phyloP scores from a whole-genome alignment of 2,329 filamentous ascomycete genomes.

The Pochonia chlamydosporia region DNA sequence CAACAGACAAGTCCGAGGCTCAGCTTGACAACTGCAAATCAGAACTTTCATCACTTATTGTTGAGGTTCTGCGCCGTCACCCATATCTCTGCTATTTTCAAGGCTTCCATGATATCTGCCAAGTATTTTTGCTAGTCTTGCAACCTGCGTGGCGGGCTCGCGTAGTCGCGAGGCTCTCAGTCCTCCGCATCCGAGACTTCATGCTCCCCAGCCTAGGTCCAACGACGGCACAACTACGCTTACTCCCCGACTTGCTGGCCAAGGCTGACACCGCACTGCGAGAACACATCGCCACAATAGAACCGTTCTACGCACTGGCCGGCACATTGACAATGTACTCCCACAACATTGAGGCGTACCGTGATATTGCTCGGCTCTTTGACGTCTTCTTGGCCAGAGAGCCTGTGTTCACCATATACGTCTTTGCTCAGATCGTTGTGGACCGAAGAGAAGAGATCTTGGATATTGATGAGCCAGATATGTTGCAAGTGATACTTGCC shows the following conservation, averaged over 20 bases:
- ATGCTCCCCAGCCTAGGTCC: conserved; percentile 87
- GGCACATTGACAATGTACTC: conserved; percentile 94
- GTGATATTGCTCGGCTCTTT: conserved; percentile 83
- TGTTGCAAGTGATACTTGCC: conserved; percentile 82
- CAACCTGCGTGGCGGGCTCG: conserved; percentile 53
- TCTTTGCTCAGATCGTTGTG: conserved; percentile 85
- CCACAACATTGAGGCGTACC: conserved; percentile 88
- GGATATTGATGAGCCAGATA: conserved; percentile 85
- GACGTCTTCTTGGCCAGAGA: conserved; percentile 85
- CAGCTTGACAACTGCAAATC: conserved; percentile 66
- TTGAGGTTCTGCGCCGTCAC: conserved; percentile 70
- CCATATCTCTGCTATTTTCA: conserved; percentile 94
- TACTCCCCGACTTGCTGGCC: conserved; percentile 77
- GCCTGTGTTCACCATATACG: conserved; percentile 83
- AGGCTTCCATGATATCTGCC: conserved; percentile 97
- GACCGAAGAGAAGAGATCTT: conserved; percentile 79
- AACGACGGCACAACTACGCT: conserved; percentile 75
- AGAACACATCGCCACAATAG: conserved; percentile 67
- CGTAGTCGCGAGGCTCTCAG: conserved; percentile 73
- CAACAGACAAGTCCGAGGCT: conserved; percentile 58
- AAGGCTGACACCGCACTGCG: conserved; percentile 67
- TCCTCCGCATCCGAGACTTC: conserved; percentile 90
- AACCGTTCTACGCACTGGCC: conserved; percentile 90
- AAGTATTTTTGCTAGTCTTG: conserved; percentile 86
- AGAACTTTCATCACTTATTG: conserved; percentile 76